Evolutionary conservation across 257 asterid genomes (phyloP), one percentile per base, ranked within the genome.

Genomic region (Asclepias syriaca): DNA sequence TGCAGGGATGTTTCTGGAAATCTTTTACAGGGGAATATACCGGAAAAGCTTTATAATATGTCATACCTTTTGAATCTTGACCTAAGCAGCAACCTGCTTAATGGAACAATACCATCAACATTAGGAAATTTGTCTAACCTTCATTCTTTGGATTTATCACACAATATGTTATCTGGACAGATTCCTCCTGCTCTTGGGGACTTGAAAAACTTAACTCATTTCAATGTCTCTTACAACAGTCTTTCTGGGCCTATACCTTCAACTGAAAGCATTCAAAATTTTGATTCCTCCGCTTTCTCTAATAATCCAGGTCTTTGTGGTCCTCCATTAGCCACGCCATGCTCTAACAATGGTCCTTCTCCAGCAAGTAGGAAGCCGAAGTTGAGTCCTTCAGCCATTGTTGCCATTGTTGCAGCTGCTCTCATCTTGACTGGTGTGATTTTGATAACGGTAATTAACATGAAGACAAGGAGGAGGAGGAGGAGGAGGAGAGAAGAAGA

Each of bases 381-480:
- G 81, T 65, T 95, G 79, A 85, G 97, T 29, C 81, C 77, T 60
- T 82, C 98, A 1, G 85, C 97, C 10, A 88, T 95, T 70, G 83
- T 91, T 18, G 96, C 96, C 37, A 87, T 95, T 69, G 90, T 90
- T 56, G 98, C 99, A 64, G 99, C 96, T 58, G 83, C 91, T 54
- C 54, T 90, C 77, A 90, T 93, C 78, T 81, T 85, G 53, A 75
- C 77, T 0, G 97, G 98, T 13, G 96, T 93, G 65, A 82, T 89
- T 66, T 16, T 95, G 49, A 87, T 91, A 54, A 86, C 95, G 1
- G 65, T 92, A 73, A 79, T 95, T 72, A 95, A 95, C 78, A 77
- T 80, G 80, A 87, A 68, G 83, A 90, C 98, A 39, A 90, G 87
- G 34, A 77, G 81, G 51, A 90, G 87, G 27, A 24, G 27, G 29